Conservation (phyloP, 176 grass and related monocot species). For the Oropetium thomaeum region DNA sequence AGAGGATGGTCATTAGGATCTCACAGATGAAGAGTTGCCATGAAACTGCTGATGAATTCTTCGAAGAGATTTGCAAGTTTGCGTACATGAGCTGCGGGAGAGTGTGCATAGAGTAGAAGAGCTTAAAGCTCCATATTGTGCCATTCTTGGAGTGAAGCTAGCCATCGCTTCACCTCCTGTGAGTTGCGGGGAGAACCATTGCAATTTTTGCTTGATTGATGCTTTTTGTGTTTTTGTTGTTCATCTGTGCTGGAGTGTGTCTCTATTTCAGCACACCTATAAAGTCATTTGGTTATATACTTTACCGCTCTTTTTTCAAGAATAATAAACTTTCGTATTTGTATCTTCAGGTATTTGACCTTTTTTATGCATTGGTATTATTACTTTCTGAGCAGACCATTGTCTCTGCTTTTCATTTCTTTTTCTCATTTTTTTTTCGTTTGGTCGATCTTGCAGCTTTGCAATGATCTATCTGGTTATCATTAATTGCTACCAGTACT, state of each 20-base stretch:
- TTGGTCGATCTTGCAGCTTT: too few relatives aligned
- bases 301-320: neutral
- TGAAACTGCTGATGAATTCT: constrained; percentile 80
- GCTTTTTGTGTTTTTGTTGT: constrained; percentile 23
- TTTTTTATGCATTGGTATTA: too few relatives aligned
- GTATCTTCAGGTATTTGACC: too few relatives aligned
- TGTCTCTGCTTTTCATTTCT: too few relatives aligned
- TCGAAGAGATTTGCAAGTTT: constrained; percentile 90
- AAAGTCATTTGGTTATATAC: constrained; percentile 4
- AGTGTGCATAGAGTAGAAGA: constrained; percentile 68
- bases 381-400: too few relatives aligned
- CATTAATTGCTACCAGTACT: too few relatives aligned
- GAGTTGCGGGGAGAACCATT: neutral
- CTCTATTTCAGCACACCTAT: neutral
- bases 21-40: constrained; percentile 97
- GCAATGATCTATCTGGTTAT: too few relatives aligned
- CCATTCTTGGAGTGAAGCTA: constrained; percentile 10
- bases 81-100: constrained; percentile 47
- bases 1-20: constrained; percentile 73
- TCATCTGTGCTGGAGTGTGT: neutral
- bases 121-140: neutral
- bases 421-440: too few relatives aligned
- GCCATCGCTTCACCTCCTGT: neutral
- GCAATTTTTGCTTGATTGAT: neutral
- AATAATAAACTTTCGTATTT: constrained; percentile 29